These are phyloP conservation scores for Diaporthe aspalathi DNA, from an alignment of 2,329 filamentous ascomycete genomes.

Conservation along the genomic window DNA sequence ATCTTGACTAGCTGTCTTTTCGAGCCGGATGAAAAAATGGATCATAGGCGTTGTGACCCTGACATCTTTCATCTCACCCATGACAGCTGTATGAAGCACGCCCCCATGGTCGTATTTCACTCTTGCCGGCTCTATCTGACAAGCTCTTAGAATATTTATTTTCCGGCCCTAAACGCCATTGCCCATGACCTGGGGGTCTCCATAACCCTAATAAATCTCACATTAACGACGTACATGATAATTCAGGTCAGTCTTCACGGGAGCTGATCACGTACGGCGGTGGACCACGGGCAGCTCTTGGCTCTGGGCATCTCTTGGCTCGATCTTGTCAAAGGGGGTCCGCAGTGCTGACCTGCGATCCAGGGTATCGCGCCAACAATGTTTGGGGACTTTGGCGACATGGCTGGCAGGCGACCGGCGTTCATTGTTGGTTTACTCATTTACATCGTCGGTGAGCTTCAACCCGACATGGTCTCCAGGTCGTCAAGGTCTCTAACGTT, in stretches of 20 bases:
- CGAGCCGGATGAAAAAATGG: slow-evolving; percentile 30
- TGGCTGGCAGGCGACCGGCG: slow-evolving; percentile 69
- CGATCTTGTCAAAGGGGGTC: background rate
- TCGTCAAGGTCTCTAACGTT: background rate
- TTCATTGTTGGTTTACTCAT: slow-evolving; percentile 69
- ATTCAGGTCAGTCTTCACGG: slow-evolving; percentile 55
- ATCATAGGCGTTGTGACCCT: slow-evolving; percentile 57
- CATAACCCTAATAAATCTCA: slow-evolving; percentile 58
- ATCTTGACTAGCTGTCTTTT: slow-evolving; percentile 10
- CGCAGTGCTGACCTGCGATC: background rate
- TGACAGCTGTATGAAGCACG: slow-evolving; percentile 57
- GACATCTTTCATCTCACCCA: slow-evolving; percentile 66
- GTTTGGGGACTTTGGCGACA: slow-evolving; percentile 72
- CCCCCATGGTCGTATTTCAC: no score
- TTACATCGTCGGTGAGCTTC: slow-evolving; percentile 55
- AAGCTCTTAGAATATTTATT: slow-evolving; percentile 60
- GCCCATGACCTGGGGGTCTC: slow-evolving; percentile 53
- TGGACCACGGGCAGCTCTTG: background rate
- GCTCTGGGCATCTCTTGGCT: background rate
- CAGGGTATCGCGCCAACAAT: slow-evolving; percentile 68
- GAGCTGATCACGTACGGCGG: background rate
- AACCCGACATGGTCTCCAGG: no score
- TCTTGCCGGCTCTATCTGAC: slow-evolving; percentile 13
- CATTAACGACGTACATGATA: slow-evolving; percentile 71
- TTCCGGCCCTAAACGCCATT: slow-evolving; percentile 56